Evolutionary conservation across 108 stramenopile species (phyloP), one percentile per base, ranked within the genome.

Genomic region (Seminavis robusta): DNA sequence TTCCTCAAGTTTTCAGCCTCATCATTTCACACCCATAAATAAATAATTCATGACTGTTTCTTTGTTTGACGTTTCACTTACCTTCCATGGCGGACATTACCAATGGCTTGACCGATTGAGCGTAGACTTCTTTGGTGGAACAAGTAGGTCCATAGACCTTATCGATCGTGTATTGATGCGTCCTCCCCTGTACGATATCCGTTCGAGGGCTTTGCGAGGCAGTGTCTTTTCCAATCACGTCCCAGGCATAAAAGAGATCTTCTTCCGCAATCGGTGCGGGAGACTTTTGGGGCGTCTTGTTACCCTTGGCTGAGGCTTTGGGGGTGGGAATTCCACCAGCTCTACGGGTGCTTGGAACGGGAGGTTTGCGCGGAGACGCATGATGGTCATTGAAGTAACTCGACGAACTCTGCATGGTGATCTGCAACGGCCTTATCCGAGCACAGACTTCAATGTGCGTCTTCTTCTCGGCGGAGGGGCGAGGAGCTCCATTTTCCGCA

Each of bases 41-140:
- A n/a, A n/a, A n/a, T n/a, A n/a, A n/a, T n/a, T n/a, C n/a, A n/a
- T n/a, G n/a, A n/a, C n/a, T n/a, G n/a, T n/a, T n/a, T n/a, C n/a
- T n/a, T n/a, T n/a, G n/a, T n/a, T n/a, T n/a, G n/a, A n/a, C n/a
- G n/a, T n/a, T n/a, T n/a, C n/a, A n/a, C n/a, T 86, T 95, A 11
- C 97, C 97, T 38, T 87, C 83, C 61, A 98, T 81, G 20, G 88
- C 69, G 4, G 76, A 47, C n/a, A 55, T 24, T 7, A 90, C 82
- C n/a, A 83, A 50, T 4, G 48, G 33, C 21, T 64, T 61, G 8
- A 83, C 59, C 31, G 77, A 65, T 15, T 65, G 48, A 19, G 80
- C 50, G 67, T 83, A 86, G 0, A 90, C 17, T 34, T 67, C 24
- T n/a, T 53, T 19, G 13, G 79, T 90, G 1, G 65, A 42, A 1